A percentile compares a stretch with the other conserved stretches of the same genome.
Conservation (phyloP, 1,284 basidiomycete genomes). For the Phylloboletellus chloephorus region DNA sequence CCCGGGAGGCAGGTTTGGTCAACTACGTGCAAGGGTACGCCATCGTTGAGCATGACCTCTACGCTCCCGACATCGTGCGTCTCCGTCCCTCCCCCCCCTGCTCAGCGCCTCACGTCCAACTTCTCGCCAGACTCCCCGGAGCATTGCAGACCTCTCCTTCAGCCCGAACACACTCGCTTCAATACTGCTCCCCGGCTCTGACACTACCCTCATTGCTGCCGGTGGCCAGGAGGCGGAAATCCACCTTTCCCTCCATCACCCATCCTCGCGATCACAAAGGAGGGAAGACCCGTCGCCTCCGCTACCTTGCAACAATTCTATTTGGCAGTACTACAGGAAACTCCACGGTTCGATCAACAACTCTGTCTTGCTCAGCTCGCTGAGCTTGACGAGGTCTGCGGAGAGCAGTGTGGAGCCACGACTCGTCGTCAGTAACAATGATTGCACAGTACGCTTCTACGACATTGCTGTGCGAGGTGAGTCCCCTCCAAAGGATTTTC, state of each 20-base stretch:
- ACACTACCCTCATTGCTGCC: conserved; percentile 67
- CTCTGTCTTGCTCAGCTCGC: conserved; percentile 65
- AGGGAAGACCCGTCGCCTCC: conserved; percentile 13
- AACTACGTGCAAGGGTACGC: conserved; percentile 54
- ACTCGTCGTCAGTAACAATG: conserved; percentile 81
- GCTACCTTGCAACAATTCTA: conserved; percentile 25
- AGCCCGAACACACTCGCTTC: conserved; percentile 66
- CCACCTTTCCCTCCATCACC: conserved; percentile 55
- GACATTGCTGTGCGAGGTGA: conserved; percentile 54
- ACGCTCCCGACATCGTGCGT: conserved; percentile 48
- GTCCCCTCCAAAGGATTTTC: conserved; percentile 39
- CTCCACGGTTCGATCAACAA: conserved; percentile 78
- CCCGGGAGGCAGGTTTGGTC: conserved; percentile 59
- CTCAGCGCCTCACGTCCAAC: conserved; percentile 14
- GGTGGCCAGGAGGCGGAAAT: conserved; percentile 81
- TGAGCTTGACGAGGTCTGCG: conserved; percentile 51
- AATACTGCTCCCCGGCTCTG: conserved; percentile 47
- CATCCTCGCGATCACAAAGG: conserved; percentile 25
- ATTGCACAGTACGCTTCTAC: conserved; percentile 70
- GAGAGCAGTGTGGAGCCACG: conserved; percentile 62
- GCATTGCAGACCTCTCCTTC: conserved; percentile 53
- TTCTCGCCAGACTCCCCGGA: conserved; percentile 41
- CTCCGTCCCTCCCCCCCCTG: conserved; percentile 7
- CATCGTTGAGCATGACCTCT: conserved; percentile 66
- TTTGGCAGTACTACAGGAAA: conserved; percentile 55